Evolutionary conservation across 495 filamentous ascomycete species (phyloP), one percentile per base, ranked within the genome.

Genomic region (Penicillium roqueforti): DNA sequence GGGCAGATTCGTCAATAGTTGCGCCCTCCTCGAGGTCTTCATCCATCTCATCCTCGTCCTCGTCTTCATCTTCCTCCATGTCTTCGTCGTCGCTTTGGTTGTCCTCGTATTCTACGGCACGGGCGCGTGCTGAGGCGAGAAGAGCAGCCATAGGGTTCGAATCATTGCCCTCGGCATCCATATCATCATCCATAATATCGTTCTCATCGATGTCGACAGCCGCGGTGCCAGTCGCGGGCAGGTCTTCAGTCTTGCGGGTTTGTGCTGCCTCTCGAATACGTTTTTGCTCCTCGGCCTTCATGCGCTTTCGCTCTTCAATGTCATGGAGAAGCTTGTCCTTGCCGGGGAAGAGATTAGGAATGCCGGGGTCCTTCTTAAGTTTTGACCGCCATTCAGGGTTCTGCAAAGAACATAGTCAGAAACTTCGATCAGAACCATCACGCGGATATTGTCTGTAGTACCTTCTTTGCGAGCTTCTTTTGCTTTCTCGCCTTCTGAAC

Each of bases 271-370:
- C 88, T 45, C 81, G 79, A 44, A 80, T 80, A 51, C 81, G 80
- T 59, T 78, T 75, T 59, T 79, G 78, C 58, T 96, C 91, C 68
- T 96, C 93, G 48, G 80, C 81, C 75, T 91, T 97, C 67, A 81
- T 63, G 29, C 85, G 77, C 71, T 84, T 86, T 54, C 80, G 84
- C 68, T 96, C 89, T 74, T 98, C 95, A 60, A 98, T 95, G 69
- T 98, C 89, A 25, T 89, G 82, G 39, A 98, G 79, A 18, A 98
- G 81, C 75, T 87, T 89, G 64, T 97, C 95, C 75, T 98, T 98
- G 81, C 92, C 96, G 11, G 93, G 93, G 74, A 96, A 98, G 23
- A 96, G 80, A 66, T 96, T 98, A 45, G 93, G 93, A 47, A 98
- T 97, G 53, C 92, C 92, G 34, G 91, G 91, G 68, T 96, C 92